Evolutionary conservation across 2,329 filamentous ascomycete species (phyloP).

Genomic region (Fusarium sororula): DNA sequence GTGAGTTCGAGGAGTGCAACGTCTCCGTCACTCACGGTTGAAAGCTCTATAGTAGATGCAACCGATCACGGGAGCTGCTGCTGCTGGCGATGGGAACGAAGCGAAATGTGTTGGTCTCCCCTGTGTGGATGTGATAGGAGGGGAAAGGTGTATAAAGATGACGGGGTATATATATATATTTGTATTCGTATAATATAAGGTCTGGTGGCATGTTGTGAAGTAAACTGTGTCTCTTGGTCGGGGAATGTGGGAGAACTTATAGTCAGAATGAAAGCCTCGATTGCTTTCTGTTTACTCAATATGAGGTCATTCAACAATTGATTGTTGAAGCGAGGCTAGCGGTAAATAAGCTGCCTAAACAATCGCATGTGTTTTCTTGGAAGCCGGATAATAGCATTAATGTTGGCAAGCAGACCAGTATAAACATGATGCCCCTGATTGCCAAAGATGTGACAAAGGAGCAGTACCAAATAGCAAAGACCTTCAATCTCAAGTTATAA

Average conservation of each 20-base stretch:
- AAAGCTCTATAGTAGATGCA: too few relatives aligned
- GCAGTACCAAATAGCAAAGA: background rate
- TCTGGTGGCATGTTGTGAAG: background rate
- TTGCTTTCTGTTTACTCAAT: background rate
- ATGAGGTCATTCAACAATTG: background rate
- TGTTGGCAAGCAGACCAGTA: background rate
- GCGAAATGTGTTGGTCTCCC: background rate
- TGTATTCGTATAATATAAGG: background rate
- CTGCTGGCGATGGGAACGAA: background rate
- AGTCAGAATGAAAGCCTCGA: background rate
- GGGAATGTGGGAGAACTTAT: background rate
- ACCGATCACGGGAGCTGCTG: background rate
- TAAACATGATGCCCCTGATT: background rate
- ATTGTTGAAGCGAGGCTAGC: background rate
- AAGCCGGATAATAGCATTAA: background rate
- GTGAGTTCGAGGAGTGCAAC: accelerated
- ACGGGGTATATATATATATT: too few relatives aligned
- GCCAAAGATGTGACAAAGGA: background rate
- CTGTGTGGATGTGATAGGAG: accelerated
- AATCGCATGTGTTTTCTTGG: background rate
- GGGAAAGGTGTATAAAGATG: too few relatives aligned
- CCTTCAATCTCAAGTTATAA: background rate
- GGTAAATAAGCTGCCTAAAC: background rate
- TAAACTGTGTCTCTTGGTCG: background rate
- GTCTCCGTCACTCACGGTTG: too few relatives aligned